A percentile compares a stretch with the other conserved stretches of the same genome.
phyloP scores from a whole-genome alignment of 1,139 yeast species.

The Magnusiomyces sp. region DNA sequence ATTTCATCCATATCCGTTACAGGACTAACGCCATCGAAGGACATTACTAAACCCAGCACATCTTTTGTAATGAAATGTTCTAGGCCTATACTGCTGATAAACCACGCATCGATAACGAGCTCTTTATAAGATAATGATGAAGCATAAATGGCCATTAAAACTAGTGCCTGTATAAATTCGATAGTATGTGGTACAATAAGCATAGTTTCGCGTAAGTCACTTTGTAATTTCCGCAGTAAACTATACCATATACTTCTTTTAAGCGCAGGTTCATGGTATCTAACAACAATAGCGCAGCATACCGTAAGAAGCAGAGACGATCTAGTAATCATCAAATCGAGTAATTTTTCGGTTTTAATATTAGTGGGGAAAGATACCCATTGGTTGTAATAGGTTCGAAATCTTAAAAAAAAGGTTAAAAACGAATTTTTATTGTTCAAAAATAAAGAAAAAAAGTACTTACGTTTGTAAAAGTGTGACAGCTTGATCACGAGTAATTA shows the following conservation, averaged over 20 bases:
- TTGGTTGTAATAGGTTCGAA: constrained; percentile 60
- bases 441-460: not conserved
- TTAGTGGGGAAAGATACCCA: constrained; percentile 70
- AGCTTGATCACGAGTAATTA: constrained; percentile 45
- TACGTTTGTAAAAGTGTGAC: constrained; percentile 38
- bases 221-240: constrained; percentile 31
- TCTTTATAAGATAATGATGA: constrained; percentile 48
- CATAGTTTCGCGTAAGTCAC: constrained; percentile 42
- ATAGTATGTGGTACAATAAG: constrained; percentile 38
- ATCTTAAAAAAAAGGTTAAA: constrained; percentile 26
- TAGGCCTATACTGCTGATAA: constrained; percentile 49
- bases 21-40: constrained; percentile 30
- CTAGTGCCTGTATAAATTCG: constrained; percentile 60
- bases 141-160: constrained; percentile 53
- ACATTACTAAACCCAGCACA: constrained; percentile 31
- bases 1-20: constrained; percentile 43
- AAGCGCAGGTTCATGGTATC: constrained; percentile 40
- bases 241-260: constrained; percentile 33
- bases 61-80: constrained; percentile 48
- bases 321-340: constrained; percentile 43
- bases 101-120: constrained; percentile 51
- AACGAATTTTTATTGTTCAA: not conserved
- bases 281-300: constrained; percentile 53
- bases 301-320: constrained; percentile 60
- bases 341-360: constrained; percentile 42